Evolutionary conservation across 441 rosid genomes (phyloP), one percentile per base, ranked within the genome.

Genomic region (Manihot esculenta): DNA sequence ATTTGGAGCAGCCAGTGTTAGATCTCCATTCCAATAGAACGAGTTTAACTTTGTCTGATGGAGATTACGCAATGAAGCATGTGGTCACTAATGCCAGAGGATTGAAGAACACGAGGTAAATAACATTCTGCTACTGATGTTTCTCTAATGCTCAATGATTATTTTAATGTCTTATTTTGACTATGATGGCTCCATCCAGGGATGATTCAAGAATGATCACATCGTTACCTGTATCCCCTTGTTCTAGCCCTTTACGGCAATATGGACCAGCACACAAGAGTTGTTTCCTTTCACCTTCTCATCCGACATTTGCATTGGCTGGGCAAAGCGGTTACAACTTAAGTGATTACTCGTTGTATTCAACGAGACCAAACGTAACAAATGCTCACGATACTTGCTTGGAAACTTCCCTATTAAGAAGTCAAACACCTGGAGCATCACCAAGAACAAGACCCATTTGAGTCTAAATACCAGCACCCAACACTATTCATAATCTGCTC

Each of bases 181-280:
- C 35, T 66, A n/a, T n/a, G 10, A 26, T 13, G 33, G 49, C 50
- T 64, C 0, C 54, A 54, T 74, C 76, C 82, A 92, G 99, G 82
- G 96, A 89, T 74, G 88, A 83, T 65, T 79, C 59, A 51, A 88
- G 92, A 80, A 80, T 76, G 71, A 90, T 89, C 60, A 79, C 91
- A 0, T 95, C 99, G 2, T 80, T 89, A 76, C 99, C 98, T 0
- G 98, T 88, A 51, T 95, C 99, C 71, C 99, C 97, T 41, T 84
- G 83, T 79, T 85, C 98, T 72, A 95, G 99, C 77, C 99, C 99
- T 1, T 78, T 90, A 74, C 81, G 98, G 51, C 84, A 88, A 61
- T 64, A 73, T 24, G 93, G 89, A 59, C 81, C 89, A 0, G 84
- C 93, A 23, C 81, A 85, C 66, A 87, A 73, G 80, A 92, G 92